Conservation (phyloP, 2,329 filamentous ascomycete genomes). For the Calonectria pteridis region DNA sequence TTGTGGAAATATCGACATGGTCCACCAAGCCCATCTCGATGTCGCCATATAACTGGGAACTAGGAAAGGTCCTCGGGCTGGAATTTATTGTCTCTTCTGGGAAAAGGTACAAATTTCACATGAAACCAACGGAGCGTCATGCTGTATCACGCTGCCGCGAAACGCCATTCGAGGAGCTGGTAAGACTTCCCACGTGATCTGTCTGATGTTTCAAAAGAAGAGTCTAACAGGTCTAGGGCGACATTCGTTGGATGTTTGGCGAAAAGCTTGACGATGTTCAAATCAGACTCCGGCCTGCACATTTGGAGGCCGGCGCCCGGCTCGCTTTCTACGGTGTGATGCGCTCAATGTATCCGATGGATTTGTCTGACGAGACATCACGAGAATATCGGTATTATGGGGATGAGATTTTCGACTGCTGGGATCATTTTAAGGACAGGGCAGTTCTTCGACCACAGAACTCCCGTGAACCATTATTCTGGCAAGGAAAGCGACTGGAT, state of each 20-base stretch:
- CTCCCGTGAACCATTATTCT: not conserved
- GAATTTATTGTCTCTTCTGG: not conserved
- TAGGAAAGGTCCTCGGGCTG: not conserved
- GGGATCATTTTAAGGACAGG: not conserved
- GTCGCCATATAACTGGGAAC: not conserved
- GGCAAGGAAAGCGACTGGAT: not conserved
- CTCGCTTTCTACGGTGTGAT: not conserved
- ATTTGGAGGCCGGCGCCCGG: not conserved
- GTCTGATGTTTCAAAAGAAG: not conserved
- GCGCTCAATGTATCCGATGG: not conserved
- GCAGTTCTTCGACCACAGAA: not conserved
- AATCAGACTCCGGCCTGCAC: not conserved
- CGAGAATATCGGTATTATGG: not conserved
- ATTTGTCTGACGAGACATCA: not conserved
- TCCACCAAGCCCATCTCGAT: not conserved
- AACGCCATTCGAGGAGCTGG: not conserved
- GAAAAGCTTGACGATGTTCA: not conserved
- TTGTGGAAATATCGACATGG: not conserved
- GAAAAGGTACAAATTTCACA: not conserved
- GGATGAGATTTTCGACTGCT: not conserved
- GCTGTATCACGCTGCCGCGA: no score
- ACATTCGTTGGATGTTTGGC: not conserved
- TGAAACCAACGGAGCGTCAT: not conserved
- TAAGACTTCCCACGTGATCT: not conserved
- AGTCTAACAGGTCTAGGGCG: not conserved